A percentile compares a stretch with the other conserved stretches of the same genome.
phyloP scores from a whole-genome alignment of 108 stramenopile species.

The Cyclotella cryptica region DNA sequence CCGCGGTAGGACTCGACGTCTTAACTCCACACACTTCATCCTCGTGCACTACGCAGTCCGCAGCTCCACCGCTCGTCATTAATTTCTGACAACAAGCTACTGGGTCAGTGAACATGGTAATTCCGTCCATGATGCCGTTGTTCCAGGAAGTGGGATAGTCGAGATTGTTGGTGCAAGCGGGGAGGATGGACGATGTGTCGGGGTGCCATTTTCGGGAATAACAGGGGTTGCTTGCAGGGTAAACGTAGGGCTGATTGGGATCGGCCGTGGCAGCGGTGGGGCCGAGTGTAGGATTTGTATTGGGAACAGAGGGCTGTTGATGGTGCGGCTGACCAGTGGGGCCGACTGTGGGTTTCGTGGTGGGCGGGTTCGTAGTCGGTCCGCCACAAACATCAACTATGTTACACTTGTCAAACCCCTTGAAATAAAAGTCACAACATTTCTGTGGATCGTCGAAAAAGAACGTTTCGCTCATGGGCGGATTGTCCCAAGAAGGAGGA shows the following conservation, averaged over 20 bases:
- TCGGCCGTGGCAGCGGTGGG: no score
- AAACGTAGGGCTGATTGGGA: not conserved
- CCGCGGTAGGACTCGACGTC: not conserved
- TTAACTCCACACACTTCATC: not conserved
- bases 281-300: no score
- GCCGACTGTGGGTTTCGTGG: not conserved
- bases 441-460: not conserved
- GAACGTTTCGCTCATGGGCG: constrained; percentile 7
- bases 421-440: not conserved
- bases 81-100: constrained; percentile 19
- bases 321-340: no score
- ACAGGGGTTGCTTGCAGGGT: not conserved
- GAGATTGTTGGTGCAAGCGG: constrained; percentile 4
- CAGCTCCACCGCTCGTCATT: not conserved
- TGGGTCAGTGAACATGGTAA: constrained; percentile 22
- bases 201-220: constrained; percentile 11
- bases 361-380: not conserved
- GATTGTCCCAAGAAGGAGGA: constrained; percentile 13
- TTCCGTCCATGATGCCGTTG: constrained; percentile 12
- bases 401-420: not conserved
- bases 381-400: constrained; percentile 9
- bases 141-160: constrained; percentile 10
- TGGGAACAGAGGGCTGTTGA: no score
- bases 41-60: not conserved
- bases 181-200: not conserved